Evolutionary conservation across 2,329 filamentous ascomycete species (phyloP).

Genomic region (Macrophomina tecta): DNA sequence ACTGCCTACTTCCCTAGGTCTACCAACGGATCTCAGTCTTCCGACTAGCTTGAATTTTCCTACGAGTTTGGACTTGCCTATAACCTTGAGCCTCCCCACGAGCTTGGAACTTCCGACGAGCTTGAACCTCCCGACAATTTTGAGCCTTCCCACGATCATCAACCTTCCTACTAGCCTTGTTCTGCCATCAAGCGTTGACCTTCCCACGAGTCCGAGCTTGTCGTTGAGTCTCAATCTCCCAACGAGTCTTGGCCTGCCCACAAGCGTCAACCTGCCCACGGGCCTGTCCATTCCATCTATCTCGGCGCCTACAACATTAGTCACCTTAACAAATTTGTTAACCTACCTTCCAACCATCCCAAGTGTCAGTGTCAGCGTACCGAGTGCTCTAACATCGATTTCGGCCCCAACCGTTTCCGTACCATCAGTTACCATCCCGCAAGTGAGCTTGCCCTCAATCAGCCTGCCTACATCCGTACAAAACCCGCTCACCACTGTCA

Average conservation of each 20-base stretch:
- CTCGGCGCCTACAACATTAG: neutral
- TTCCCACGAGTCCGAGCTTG: neutral
- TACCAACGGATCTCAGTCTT: neutral
- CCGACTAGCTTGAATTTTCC: too few species aligned
- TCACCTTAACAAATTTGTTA: neutral
- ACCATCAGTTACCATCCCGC: neutral
- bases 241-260: neutral
- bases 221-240: neutral
- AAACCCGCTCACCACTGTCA: neutral
- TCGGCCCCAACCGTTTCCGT: neutral
- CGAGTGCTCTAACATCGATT: neutral
- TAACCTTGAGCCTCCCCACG: neutral
- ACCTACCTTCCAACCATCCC: neutral
- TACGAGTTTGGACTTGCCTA: too few species aligned
- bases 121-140: neutral
- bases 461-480: neutral
- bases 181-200: neutral
- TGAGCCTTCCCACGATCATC: neutral
- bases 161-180: neutral
- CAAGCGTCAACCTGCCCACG: too few species aligned
- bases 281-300: neutral
- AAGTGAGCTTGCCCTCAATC: conserved; percentile 5
- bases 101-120: neutral
- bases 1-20: neutral
- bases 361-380: neutral